Evolutionary conservation across 768 basidiomycete species (phyloP).

Genomic region (Macrolepiota albuminosa): DNA sequence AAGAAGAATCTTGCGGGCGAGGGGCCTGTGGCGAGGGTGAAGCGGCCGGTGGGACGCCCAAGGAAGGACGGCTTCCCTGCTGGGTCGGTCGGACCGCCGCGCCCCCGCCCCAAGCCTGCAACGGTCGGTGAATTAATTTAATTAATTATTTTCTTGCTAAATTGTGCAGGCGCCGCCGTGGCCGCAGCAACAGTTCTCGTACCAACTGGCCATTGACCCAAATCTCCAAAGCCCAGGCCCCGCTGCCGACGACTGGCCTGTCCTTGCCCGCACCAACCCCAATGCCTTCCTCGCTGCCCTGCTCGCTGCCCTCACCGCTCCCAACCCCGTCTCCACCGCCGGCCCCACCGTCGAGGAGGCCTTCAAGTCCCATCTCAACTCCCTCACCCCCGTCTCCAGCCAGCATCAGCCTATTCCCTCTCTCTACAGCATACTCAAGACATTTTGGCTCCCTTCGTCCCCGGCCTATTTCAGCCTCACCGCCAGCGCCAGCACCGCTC

Average conservation of each 20-base stretch:
- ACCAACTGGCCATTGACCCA: constrained; percentile 38
- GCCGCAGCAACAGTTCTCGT: background rate
- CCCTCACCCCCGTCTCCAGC: constrained; percentile 46
- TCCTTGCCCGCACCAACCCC: constrained; percentile 50
- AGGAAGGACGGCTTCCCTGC: constrained; percentile 80
- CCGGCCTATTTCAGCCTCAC: constrained; percentile 75
- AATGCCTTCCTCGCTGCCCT: constrained; percentile 54
- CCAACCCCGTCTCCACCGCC: constrained; percentile 55
- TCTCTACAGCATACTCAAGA: constrained; percentile 72
- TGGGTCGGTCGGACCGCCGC: constrained; percentile 55
- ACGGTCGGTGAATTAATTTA: background rate
- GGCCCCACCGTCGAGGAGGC: constrained; percentile 72
- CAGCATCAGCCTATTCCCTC: constrained; percentile 57
- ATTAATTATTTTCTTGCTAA: background rate
- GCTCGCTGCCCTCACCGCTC: constrained; percentile 53
- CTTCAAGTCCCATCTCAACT: constrained; percentile 71
- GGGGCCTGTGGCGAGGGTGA: constrained; percentile 46
- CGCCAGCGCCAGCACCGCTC: constrained; percentile 61
- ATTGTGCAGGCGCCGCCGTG: background rate
- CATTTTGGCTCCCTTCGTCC: constrained; percentile 80
- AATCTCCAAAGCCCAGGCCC: constrained; percentile 31
- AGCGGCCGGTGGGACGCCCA: constrained; percentile 77
- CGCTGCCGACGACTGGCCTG: constrained; percentile 56
- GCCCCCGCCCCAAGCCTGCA: constrained; percentile 18
- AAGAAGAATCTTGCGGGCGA: constrained; percentile 51